Evolutionary conservation across 2,329 filamentous ascomycete genomes (phyloP), one percentile per base, ranked within the genome.

Genomic region (Fonsecaea pedrosoi): DNA sequence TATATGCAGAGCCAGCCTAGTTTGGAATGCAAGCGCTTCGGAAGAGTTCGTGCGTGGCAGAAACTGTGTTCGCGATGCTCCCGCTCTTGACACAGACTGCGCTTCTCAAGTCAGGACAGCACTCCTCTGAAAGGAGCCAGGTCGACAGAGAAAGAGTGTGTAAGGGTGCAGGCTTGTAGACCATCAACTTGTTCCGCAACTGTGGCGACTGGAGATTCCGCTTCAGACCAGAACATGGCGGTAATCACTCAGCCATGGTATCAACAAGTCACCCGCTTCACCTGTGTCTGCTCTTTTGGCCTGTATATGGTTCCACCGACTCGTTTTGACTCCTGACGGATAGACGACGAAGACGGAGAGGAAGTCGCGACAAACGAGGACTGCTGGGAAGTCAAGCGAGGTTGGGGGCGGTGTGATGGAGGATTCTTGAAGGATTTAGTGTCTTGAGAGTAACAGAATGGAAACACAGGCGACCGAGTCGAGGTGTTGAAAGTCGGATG

Each of bases 191-290:
- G 45, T 64, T 48, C 54, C 30, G 60, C 56, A 64, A 30, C 57
- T 37, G 21, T 48, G 32, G 63, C 40, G 35, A 54, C 59, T 53
- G 63, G 56, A 60, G 35, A 60, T 64, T 62, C 48, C 60, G 38
- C 56, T 58, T 64, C 35, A 60, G 60, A 62, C 67, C 67, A 69
- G 64, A 66, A 66, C 67, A 69, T 69, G 67, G 63, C 56, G 64
- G 13, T 61, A 38, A 64, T 69, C 56, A 66, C 42, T 57, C 60
- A 34, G 67, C 56, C 67, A 69, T 69, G 21, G 25, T 54, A 38
- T 48, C 30, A 21, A 42, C 57, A 15, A 50, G n/a, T 30, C 60
- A n/a, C 54, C 62, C 37, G 48, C 30, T 45, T 61, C 59, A 40
- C 59, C 45, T 54, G 50, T 54, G 38, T 30, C 61, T 40, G 21